Evolutionary conservation across 1,284 basidiomycete genomes (phyloP), one percentile per base, ranked within the genome.

Genomic region (Phlebopus sp.): DNA sequence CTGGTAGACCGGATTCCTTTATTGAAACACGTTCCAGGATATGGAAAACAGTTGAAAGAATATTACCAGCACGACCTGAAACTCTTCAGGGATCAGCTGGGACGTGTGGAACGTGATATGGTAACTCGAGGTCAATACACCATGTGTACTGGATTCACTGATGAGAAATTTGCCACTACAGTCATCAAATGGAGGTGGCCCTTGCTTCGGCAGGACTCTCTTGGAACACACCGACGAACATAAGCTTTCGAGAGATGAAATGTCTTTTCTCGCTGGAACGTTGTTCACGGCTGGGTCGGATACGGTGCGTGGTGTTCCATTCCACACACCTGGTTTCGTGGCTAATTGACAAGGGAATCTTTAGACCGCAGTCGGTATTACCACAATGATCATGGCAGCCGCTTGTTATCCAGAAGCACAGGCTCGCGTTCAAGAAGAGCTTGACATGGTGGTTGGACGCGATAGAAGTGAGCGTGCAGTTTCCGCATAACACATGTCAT

Each of bases 221-320:
- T 57, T 85, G 9, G 77, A 81, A 50, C 66, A 72, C 11, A 73
- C 76, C 47, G 47, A 63, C 9, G 70, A 76, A 38, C 72, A 78
- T 27, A 69, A 68, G 3, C 64, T 85, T 1, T 70, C 75, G 0
- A 73, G 74, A 31, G 66, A 77, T 41, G 81, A 85, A 54, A 70
- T 76, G 11, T 76, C 81, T 0, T 85, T 82, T 57, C 69, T 85
- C 2, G 77, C 76, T 0, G 83, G 82, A 0, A 75, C 72, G 6
- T 75, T 84, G 69, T 84, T 83, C 49, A 79, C 77, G 18, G 81
- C 81, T 5, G 82, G 80, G 0, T 74, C 76, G 2, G 82, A 81
- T 45, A 84, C 81, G 1, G 74, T 75, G 14, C 35, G 5, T 23
- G n/a, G n/a, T 23, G 21, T 23, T 23, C n/a, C 39, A 11, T 46